Evolutionary conservation across 1,284 basidiomycete species (phyloP).

Genomic region (Golubevia pallescens): DNA sequence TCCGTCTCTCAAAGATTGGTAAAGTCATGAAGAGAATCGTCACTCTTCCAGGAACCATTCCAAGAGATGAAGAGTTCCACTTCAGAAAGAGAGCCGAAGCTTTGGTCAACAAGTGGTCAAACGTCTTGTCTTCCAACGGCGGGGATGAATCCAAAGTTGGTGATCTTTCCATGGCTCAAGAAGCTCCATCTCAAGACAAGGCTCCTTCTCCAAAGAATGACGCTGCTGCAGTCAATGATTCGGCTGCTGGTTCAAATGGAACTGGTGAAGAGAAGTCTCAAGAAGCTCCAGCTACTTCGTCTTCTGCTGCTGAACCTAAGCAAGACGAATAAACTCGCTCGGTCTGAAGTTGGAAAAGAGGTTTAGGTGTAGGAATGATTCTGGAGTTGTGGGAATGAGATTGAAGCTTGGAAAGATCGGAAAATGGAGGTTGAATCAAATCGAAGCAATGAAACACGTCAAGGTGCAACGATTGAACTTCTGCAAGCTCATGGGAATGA

Average conservation of each 20-base stretch:
- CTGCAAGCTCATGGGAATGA: too few relatives aligned
- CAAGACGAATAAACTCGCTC: neutral
- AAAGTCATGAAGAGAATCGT: constrained; percentile 97
- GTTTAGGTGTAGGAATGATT: neutral
- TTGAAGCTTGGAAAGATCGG: too few relatives aligned
- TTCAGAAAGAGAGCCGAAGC: constrained; percentile 76
- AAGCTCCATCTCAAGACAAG: constrained; percentile 14
- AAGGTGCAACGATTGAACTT: too few relatives aligned
- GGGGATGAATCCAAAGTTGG: constrained; percentile 21
- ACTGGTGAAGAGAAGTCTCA: constrained; percentile 9
- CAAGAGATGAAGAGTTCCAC: constrained; percentile 82
- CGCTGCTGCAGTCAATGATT: constrained; percentile 5
- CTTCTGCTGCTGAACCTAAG: constrained; percentile 2
- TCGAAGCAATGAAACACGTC: too few relatives aligned
- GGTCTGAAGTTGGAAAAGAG: too few relatives aligned
- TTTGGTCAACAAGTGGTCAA: constrained; percentile 66
- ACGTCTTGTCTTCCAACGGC: constrained; percentile 14
- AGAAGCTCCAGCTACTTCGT: constrained; percentile 16
- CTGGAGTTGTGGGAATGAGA: neutral
- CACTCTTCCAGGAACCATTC: constrained; percentile 73
- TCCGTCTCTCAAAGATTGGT: constrained; percentile 93
- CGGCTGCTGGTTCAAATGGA: constrained; percentile 12
- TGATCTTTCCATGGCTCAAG: constrained; percentile 15
- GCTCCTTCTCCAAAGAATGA: constrained; percentile 6
- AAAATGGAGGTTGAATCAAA: too few relatives aligned